phyloP scores from a whole-genome alignment of 768 basidiomycete species.

The Tremella yokohamensis region DNA sequence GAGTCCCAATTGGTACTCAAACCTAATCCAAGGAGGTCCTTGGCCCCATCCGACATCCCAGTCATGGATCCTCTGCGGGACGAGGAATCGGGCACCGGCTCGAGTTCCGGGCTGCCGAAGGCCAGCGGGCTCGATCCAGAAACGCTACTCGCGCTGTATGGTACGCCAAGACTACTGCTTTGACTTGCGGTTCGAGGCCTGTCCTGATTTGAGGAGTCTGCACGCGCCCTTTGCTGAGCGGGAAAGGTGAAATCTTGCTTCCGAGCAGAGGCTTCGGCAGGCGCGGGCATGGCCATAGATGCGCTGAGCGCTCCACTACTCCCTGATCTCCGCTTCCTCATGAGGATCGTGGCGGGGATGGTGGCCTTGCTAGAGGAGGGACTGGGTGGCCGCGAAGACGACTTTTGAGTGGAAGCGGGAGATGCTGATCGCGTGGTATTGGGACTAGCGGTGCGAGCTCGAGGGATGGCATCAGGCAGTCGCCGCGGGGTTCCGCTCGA shows the following conservation, averaged over 20 bases:
- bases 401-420: constrained; percentile 23
- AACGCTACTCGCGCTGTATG: constrained; percentile 9
- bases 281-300: not conserved
- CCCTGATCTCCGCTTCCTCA: constrained; percentile 27
- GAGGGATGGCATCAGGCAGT: constrained; percentile 12
- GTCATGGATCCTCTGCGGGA: constrained; percentile 10
- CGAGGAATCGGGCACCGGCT: constrained; percentile 15
- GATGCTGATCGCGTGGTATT: constrained; percentile 17
- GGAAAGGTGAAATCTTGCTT: not conserved
- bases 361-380: constrained; percentile 15
- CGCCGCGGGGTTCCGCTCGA: constrained; percentile 30
- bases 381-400: constrained; percentile 32
- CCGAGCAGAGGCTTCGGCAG: not conserved
- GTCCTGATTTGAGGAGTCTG: not conserved
- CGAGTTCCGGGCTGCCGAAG: constrained; percentile 35
- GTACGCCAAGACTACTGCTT: constrained; percentile 21
- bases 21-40: constrained; percentile 36
- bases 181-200: constrained; percentile 17
- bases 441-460: constrained; percentile 28
- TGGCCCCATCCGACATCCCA: constrained; percentile 16
- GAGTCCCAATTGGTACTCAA: constrained; percentile 28
- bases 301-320: constrained; percentile 22
- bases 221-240: not conserved
- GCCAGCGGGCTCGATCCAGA: constrained; percentile 26
- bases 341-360: constrained; percentile 27